Conservation (phyloP, 371 early-diverging fungal genomes). For the Saksenaea oblongispora region DNA sequence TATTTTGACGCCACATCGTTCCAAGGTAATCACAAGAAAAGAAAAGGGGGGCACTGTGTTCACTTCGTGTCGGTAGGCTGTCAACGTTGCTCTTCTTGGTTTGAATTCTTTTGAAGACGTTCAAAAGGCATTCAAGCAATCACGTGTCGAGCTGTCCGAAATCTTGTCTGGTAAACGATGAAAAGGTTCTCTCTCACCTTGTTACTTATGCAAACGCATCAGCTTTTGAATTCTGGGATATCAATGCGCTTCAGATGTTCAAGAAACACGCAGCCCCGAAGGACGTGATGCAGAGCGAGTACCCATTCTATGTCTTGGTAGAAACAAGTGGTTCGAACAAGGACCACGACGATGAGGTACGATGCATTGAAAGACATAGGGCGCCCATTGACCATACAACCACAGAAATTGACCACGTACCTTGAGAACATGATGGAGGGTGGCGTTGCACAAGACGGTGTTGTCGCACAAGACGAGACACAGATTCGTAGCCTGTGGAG, state of each 20-base stretch:
- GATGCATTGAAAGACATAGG: not conserved
- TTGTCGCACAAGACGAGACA: conserved; percentile 86
- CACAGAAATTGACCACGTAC: conserved; percentile 67
- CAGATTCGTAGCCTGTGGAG: conserved; percentile 79
- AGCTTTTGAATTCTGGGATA: conserved; percentile 97
- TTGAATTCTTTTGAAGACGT: conserved; percentile 76
- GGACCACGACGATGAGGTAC: conserved; percentile 86
- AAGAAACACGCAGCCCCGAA: conserved; percentile 62
- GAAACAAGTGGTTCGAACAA: conserved; percentile 93
- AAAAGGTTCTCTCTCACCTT: not conserved
- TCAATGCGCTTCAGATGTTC: conserved; percentile 67
- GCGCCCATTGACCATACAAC: not conserved
- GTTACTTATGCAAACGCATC: not conserved
- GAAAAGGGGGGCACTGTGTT: conserved; percentile 7
- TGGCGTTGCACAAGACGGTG: conserved; percentile 82
- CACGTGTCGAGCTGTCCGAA: conserved; percentile 84
- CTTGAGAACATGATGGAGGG: conserved; percentile 72
- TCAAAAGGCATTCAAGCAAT: conserved; percentile 74
- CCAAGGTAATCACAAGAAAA: conserved; percentile 31
- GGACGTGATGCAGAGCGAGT: conserved; percentile 63
- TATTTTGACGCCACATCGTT: conserved; percentile 58
- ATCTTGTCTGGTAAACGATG: conserved; percentile 84
- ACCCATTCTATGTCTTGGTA: conserved; percentile 91
- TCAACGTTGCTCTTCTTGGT: conserved; percentile 83
- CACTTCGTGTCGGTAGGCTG: conserved; percentile 37